These are phyloP conservation scores for Blumeriella jaapii DNA, from an alignment of 2,329 filamentous ascomycete genomes.

Conservation along the genomic window DNA sequence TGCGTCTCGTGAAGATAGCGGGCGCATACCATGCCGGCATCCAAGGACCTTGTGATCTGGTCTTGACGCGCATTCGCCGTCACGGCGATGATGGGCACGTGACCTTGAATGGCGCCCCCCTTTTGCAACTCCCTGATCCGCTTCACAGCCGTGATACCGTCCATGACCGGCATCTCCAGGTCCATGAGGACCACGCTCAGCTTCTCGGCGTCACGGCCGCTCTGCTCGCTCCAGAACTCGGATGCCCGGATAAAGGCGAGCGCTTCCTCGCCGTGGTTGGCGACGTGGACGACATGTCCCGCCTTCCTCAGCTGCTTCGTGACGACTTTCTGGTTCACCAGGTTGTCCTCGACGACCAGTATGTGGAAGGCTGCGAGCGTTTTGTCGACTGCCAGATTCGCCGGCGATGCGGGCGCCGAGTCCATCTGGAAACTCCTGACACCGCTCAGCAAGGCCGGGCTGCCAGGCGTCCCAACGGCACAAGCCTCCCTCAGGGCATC, in stretches of 20 bases:
- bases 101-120: slow-evolving; percentile 43
- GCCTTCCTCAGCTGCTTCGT: slow-evolving; percentile 39
- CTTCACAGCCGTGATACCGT: slow-evolving; percentile 60
- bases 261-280: slow-evolving; percentile 52
- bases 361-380: slow-evolving; percentile 22
- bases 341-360: slow-evolving; percentile 48
- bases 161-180: slow-evolving; percentile 74
- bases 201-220: slow-evolving; percentile 26
- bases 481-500: slow-evolving; percentile 12
- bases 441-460: slow-evolving; percentile 3
- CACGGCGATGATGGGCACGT: slow-evolving; percentile 63
- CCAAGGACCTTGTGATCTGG: slow-evolving; percentile 57
- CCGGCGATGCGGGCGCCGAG: neutral
- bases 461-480: slow-evolving; percentile 5
- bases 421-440: neutral
- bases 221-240: slow-evolving; percentile 36
- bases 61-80: slow-evolving; percentile 67
- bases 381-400: neutral
- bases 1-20: too few species aligned
- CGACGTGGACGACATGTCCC: slow-evolving; percentile 47
- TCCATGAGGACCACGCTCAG: slow-evolving; percentile 67
- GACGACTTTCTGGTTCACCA: slow-evolving; percentile 47
- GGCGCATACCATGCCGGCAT: slow-evolving; percentile 54
- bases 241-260: slow-evolving; percentile 44
- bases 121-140: slow-evolving; percentile 56